Evolutionary conservation across 2,329 filamentous ascomycete species (phyloP), one percentile per base, ranked within the genome.

Genomic region (Salinomyces thailandicus): DNA sequence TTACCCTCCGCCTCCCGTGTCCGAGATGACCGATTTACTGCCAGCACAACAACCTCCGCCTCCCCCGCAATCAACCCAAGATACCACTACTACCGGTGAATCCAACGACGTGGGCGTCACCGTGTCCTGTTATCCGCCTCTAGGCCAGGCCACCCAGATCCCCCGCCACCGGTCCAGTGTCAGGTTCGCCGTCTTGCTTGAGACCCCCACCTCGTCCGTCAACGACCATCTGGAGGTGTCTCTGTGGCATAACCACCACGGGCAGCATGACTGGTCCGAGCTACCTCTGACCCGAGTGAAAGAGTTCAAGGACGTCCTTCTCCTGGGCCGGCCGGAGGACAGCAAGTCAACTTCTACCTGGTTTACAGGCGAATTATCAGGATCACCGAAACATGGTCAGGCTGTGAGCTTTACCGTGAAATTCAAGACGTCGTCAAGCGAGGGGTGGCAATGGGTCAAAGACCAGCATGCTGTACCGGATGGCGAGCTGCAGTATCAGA

Each of bases 61-160:
- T 8, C 41, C 41, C 38, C 11, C 35, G 3, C 35, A 42, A 13
- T 39, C 37, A 18, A 39, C 44, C 13, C 42, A 39, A 18, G 42
- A 48, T 34, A 67, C 72, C 59, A n/a, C n/a, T n/a, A n/a, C n/a
- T n/a, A n/a, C n/a, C n/a, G n/a, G n/a, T n/a, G n/a, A n/a, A n/a
- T n/a, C n/a, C n/a, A n/a, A n/a, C n/a, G 71, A 71, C 52, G 68
- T 72, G 15, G 65, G 68, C 43, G 58, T 81, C 11, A 71, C 68
- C 4, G 22, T 26, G n/a, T 9, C 22, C n/a, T 75, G 69, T 41
- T 79, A 77, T 51, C 87, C 87, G 9, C 75, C 85, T 1, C 61
- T 94, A 35, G 84, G 79, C 2, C 82, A 87, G 54, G 71, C 82
- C 16, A 86, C 84, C 2, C 68, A 73, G 33, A 53, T 83, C 14